These are phyloP conservation scores for Sophora flavescens DNA, from an alignment of 306 rosid species.

Conservation along the genomic window DNA sequence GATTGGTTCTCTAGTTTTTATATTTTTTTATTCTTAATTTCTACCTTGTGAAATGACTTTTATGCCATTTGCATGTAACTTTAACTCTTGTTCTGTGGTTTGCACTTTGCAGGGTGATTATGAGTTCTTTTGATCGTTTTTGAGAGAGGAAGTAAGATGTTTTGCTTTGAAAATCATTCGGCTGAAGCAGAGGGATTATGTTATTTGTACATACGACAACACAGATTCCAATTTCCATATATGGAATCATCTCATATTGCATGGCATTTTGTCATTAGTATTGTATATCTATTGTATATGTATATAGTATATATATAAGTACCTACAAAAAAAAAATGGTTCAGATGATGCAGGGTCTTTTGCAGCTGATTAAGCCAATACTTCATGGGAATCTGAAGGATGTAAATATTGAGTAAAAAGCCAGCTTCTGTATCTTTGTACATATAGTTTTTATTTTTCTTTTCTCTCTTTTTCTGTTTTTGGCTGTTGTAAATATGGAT, in stretches of 20 bases:
- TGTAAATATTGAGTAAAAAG: constrained; percentile 32
- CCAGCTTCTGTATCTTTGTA: constrained; percentile 4
- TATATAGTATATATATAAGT: constrained; percentile 7
- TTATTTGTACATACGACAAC: constrained; percentile 43
- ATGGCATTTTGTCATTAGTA: constrained; percentile 14
- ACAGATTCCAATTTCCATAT: constrained; percentile 40
- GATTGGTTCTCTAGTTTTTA: constrained; percentile 62
- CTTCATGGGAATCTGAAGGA: constrained; percentile 47
- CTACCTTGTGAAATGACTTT: background rate
- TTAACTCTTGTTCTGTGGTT: constrained; percentile 12
- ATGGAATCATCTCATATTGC: constrained; percentile 33
- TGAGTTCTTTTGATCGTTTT: constrained; percentile 75
- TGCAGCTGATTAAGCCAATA: constrained; percentile 37
- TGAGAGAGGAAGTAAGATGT: constrained; percentile 55
- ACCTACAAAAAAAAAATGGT: constrained; percentile 43
- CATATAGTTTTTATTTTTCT: background rate
- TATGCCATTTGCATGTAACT: background rate
- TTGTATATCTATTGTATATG: constrained; percentile 13
- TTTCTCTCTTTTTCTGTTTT: background rate
- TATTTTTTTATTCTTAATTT: background rate
- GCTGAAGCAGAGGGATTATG: constrained; percentile 48
- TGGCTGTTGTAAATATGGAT: constrained; percentile 53
- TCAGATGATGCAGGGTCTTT: constrained; percentile 34
- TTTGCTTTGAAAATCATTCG: constrained; percentile 31
- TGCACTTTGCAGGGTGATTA: constrained; percentile 88